Base-by-base conservation (phyloP, 2,329 filamentous ascomycete genomes). In the Blastomyces percursus region DNA sequence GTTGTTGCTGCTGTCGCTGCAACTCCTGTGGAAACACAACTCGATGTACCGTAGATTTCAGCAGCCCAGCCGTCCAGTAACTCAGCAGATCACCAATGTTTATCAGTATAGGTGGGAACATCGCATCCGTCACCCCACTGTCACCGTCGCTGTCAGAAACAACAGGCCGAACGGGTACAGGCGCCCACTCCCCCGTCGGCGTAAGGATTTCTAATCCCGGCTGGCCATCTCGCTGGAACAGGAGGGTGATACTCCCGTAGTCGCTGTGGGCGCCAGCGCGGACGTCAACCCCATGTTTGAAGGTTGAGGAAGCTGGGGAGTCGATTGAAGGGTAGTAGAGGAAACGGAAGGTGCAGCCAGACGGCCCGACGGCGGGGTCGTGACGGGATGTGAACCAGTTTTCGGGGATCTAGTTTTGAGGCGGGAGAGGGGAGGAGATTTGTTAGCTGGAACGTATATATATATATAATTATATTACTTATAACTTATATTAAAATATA, bases 181-280 rank as follows among this genome's bases (percentile, higher is more conserved):
- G 83, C 0, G 80, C 83, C 89, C 87, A 84, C 24, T 74, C 75
- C 8, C 72, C 73, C 19, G 81, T 77, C 0, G 80, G 80, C 1
- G 85, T 87, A 7, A 87, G 81, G 65, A 97, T 87, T 74, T 97
- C 91, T 1, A 99, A 81, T 0, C 94, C 94, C 0, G 91, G 87
- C 70, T 96, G 91, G 1, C 89, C 89, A 0, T 84, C 84, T 1
- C 92, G 84, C 67, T 94, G 91, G 79, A 99, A 97, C 12, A 97
- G 83, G 0, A 87, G 78, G 0, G 85, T 88, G 58, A 88, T 71
- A 62, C 78, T 82, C 40, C 84, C 84, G 76, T 96, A 96, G 77
- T 96, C 92, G 4, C 89, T 93, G 75, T 97, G 93, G 0, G 93
- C 91, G 63, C 93, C 94, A 7, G 93, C 93, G 35, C 93, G 87